Percentiles rank a stretch among this genome's conserved stretches.
phyloP scores from a whole-genome alignment of 1,284 basidiomycete genomes.

The Boletellus deceptivus region DNA sequence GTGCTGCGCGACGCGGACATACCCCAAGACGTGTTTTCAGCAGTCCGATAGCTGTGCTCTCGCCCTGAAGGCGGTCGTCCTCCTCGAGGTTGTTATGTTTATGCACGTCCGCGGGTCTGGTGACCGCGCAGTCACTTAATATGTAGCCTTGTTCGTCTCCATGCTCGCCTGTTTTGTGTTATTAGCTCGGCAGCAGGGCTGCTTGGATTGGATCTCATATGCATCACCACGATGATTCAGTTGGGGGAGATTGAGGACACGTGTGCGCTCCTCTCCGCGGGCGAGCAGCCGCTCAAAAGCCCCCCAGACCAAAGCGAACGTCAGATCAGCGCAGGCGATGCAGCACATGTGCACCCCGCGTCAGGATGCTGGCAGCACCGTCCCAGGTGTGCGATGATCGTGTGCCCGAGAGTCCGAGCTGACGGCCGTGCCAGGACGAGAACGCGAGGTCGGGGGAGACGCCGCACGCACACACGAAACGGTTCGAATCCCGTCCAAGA shows the following conservation, averaged over 20 bases:
- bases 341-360: not conserved
- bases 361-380: conserved; percentile 4
- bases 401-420: too few relatives aligned
- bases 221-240: too few relatives aligned
- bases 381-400: not conserved
- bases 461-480: conserved; percentile 5
- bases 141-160: conserved; percentile 9
- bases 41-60: conserved; percentile 14
- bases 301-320: too few relatives aligned
- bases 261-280: not conserved
- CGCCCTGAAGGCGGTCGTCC: conserved; percentile 9
- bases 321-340: too few relatives aligned
- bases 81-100: conserved; percentile 7
- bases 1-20: conserved; percentile 24
- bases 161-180: conserved; percentile 17
- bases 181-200: conserved; percentile 22
- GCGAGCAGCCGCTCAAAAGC: too few relatives aligned
- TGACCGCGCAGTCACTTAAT: conserved; percentile 15
- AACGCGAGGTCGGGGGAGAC: too few relatives aligned
- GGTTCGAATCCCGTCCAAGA: conserved; percentile 6
- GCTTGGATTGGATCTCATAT: not conserved
- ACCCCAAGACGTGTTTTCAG: conserved; percentile 26
- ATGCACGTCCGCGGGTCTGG: conserved; percentile 6
- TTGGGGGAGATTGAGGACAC: not conserved
- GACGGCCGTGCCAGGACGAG: too few relatives aligned